phyloP scores from a whole-genome alignment of 805 yeast genomes.

The Starmerella bombicola region DNA sequence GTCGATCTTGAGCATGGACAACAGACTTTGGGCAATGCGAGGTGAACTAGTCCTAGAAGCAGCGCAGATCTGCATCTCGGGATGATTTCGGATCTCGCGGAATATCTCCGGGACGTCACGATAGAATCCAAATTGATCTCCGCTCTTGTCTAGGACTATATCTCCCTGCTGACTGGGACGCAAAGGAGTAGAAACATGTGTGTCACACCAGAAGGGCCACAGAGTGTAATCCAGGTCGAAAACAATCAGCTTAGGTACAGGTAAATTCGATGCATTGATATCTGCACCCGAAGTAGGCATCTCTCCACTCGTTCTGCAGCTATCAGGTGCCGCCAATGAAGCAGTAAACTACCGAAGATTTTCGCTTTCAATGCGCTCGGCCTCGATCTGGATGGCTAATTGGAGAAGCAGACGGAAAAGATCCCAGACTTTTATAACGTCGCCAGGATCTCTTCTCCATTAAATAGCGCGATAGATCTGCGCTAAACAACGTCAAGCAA shows the following conservation, averaged over 20 bases:
- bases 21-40: slow-evolving; percentile 52
- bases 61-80: slow-evolving; percentile 42
- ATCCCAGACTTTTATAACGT: too few relatives aligned
- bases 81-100: slow-evolving; percentile 36
- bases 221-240: slow-evolving; percentile 66
- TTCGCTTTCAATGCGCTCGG: too few relatives aligned
- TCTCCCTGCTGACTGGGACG: slow-evolving; percentile 29
- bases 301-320: too few relatives aligned
- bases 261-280: neutral
- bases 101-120: slow-evolving; percentile 58
- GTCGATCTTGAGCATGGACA: slow-evolving; percentile 41
- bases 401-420: too few relatives aligned
- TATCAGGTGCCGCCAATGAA: too few relatives aligned
- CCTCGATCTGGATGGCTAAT: too few relatives aligned
- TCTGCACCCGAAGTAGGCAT: neutral
- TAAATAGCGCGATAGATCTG: too few relatives aligned
- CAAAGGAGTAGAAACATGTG: slow-evolving; percentile 50
- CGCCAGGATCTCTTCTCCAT: too few relatives aligned
- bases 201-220: slow-evolving; percentile 78
- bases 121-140: slow-evolving; percentile 46
- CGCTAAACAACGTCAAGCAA: too few relatives aligned
- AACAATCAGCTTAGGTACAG: slow-evolving; percentile 43
- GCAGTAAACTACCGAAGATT: too few relatives aligned
- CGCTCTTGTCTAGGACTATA: slow-evolving; percentile 41
- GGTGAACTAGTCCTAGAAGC: slow-evolving; percentile 79